Evolutionary conservation across 2,329 filamentous ascomycete species (phyloP), one percentile per base, ranked within the genome.

Genomic region (Escovopsis sp.): DNA sequence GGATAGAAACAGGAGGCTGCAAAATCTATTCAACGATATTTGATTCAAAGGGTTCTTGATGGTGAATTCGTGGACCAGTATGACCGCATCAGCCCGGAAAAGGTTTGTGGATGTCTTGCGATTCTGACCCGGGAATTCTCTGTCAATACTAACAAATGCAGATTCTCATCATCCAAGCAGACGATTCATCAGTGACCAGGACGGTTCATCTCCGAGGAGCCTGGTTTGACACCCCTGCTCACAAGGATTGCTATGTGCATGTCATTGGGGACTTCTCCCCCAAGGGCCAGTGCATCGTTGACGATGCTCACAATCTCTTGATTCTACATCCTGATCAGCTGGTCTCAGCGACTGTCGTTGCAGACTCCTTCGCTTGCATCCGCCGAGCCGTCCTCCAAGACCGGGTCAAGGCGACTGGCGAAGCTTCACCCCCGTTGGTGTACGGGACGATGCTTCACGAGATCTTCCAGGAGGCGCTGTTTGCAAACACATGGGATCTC

Each of bases 381-480:
- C 81, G 91, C 14, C 81, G 89, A 48, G 87, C 91, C 27, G 89
- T 96, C 1, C 72, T 98, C 24, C 88, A 96, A 59, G 89, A 98
- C 58, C 81, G 91, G 29, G 81, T 98, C 52, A 96, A 96, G 60
- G 85, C 86, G 8, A 89, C 87, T 0, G 82, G 80, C 52, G 83
- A 86, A 49, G 72, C 84, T 2, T 84, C 79, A 36, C 74, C 83
- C 30, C 77, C 88, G 1, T 78, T 94, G 51, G 78, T 96, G 1
- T 96, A 96, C 55, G 91, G 91, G 38, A 91, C 84, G 32, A 81
- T 98, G 43, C 72, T 98, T 12, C 91, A 98, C 57, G 89, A 96
- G 56, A 78, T 96, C 16, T 96, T 98, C 51, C 91, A 98, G 57
- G 81, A 88, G 55, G 87, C 88, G 2, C 65, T 98, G 53, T 77